Evolutionary conservation across 1,139 yeast species (phyloP), one percentile per base, ranked within the genome.

Genomic region (Kodamaea arcana): DNA sequence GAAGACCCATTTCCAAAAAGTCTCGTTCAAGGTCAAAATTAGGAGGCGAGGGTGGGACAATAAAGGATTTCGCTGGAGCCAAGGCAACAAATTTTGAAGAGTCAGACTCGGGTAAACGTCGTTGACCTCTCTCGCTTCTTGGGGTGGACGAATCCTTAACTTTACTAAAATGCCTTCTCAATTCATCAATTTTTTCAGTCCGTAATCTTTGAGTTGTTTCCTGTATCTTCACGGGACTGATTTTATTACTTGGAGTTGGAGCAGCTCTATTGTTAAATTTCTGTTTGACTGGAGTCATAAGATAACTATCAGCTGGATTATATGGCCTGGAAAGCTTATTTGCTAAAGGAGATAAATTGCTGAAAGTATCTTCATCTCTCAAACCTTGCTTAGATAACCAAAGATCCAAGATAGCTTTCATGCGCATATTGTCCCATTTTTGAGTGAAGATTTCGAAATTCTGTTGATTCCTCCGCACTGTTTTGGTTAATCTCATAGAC

Each of bases 151-250:
- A 34, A 2, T 44, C 51, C 29, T 47, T 57, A 0, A 56, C 67
- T 30, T 46, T 52, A 10, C 66, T 59, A 41, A 60, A 68, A 31
- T 63, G 62, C 24, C 53, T 54, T 20, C 64, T 50, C 29, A 67
- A 48, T 2, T 69, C 71, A 30, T 56, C 58, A 14, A 68, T 52
- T 30, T 56, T 51, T 39, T 66, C 69, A 23, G 51, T 51, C 30
- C 57, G 58, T 42, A 67, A 45, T 32, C 69, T 45, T 28, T 59
- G 57, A 18, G 69, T 62, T 0, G 74, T 67, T 40, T 63, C 69
- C 37, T 65, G 70, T 12, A 67, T 46, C 33, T 63, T 58, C 1
- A 67, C 52, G 1, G 74, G 73, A 46, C 73, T 66, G 3, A 54
- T 43, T 10, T 47, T 43, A 3, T 46, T 37, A 15, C 39, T 41